phyloP scores from a whole-genome alignment of 148 eudicot species.

The Limonium bicolor region DNA sequence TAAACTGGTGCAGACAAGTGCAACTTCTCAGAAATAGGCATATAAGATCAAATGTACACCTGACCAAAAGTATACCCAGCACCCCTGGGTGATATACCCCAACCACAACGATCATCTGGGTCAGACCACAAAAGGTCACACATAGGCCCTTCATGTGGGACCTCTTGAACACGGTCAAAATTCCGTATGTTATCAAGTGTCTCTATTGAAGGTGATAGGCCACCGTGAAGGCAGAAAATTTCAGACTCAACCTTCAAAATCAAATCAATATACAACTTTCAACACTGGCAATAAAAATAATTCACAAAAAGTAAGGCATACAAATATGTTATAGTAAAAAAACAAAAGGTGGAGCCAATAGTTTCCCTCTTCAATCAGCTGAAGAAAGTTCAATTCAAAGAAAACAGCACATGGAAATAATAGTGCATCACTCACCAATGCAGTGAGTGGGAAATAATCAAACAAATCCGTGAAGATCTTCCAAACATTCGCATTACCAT shows the following conservation, averaged over 20 bases:
- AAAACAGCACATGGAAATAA: not conserved
- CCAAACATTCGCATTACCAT: slow-evolving; percentile 98
- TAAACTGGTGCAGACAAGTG: not conserved
- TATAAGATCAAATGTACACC: slow-evolving; percentile 19
- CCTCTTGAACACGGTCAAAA: slow-evolving; percentile 98
- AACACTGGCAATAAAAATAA: not conserved
- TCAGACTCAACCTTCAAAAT: too few species aligned
- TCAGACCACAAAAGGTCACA: slow-evolving; percentile 97
- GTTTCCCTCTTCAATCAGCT: not conserved
- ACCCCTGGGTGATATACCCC: slow-evolving; percentile 98
- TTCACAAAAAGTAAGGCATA: not conserved
- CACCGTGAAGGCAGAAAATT: too few species aligned
- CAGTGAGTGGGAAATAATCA: slow-evolving; percentile 95
- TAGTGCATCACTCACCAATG: slow-evolving; percentile 51
- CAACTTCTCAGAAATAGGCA: not conserved
- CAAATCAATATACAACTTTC: not conserved
- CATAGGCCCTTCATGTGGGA: slow-evolving; percentile 97
- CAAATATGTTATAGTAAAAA: not conserved
- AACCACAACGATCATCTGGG: slow-evolving; percentile 97
- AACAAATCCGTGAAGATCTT: slow-evolving; percentile 95
- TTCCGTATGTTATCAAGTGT: slow-evolving; percentile 85
- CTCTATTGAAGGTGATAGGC: slow-evolving; percentile 95
- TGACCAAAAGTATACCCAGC: slow-evolving; percentile 97
- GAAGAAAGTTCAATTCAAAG: not conserved
- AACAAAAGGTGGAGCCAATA: not conserved